Evolutionary conservation across 2,329 filamentous ascomycete genomes (phyloP).

Genomic region (Claviceps arundinis): DNA sequence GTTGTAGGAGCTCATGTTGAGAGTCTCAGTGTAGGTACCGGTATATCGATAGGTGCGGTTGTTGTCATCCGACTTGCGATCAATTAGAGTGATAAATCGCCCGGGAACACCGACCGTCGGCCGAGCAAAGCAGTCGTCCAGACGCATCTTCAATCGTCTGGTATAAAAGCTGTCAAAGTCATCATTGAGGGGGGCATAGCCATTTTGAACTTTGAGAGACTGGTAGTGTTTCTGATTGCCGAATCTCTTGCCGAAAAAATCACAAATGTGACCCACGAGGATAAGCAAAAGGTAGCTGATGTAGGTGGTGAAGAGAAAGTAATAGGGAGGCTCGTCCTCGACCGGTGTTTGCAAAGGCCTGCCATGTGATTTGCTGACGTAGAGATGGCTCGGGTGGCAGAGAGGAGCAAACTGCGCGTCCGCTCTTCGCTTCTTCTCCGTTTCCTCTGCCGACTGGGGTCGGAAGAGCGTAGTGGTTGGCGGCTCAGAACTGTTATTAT

Average conservation of each 20-base stretch:
- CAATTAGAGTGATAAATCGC: constrained; percentile 82
- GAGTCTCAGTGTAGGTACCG: constrained; percentile 81
- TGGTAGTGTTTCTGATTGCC: constrained; percentile 69
- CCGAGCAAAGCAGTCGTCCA: constrained; percentile 93
- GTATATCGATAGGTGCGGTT: constrained; percentile 83
- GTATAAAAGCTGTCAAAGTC: constrained; percentile 99
- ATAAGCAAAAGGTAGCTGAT: constrained; percentile 96
- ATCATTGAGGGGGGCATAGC: constrained; percentile 89
- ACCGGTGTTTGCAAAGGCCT: constrained; percentile 68
- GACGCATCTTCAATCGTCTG: constrained; percentile 77
- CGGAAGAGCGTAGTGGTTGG: constrained; percentile 71
- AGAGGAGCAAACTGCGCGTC: constrained; percentile 90
- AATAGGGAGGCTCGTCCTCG: constrained; percentile 93
- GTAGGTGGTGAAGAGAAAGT: constrained; percentile 93
- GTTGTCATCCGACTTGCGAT: constrained; percentile 81
- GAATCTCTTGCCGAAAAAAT: constrained; percentile 97
- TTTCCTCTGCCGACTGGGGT: constrained; percentile 74
- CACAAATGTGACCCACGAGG: constrained; percentile 84
- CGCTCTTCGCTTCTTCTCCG: constrained; percentile 57
- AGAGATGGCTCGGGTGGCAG: constrained; percentile 66
- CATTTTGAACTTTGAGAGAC: constrained; percentile 69
- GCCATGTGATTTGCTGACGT: constrained; percentile 78
- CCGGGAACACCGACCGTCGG: constrained; percentile 89
- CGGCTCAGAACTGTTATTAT: constrained; percentile 56
- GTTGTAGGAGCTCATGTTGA: constrained; percentile 99